Percentiles rank a stretch among this genome's conserved stretches.
phyloP scores from a whole-genome alignment of 1,139 yeast species.

The Kluyveromyces sp. region DNA sequence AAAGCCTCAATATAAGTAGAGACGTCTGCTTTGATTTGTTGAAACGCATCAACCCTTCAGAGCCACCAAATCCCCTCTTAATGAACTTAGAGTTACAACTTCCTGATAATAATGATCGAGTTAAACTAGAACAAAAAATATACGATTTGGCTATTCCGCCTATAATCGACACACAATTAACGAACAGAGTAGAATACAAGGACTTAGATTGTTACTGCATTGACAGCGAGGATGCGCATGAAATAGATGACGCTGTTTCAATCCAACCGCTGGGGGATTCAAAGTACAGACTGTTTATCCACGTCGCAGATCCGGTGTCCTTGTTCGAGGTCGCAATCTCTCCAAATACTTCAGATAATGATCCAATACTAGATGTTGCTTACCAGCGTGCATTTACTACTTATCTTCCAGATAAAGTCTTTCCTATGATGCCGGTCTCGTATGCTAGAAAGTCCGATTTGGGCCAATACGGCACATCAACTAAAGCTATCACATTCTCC shows the following conservation, averaged over 20 bases:
- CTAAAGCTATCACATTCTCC: slow-evolving; percentile 47
- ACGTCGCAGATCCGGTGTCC: slow-evolving; percentile 85
- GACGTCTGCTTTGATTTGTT: slow-evolving; percentile 23
- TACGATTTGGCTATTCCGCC: slow-evolving; percentile 40
- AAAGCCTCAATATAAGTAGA: slow-evolving; percentile 26
- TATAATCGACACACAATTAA: slow-evolving; percentile 37
- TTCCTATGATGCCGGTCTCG: slow-evolving; percentile 64
- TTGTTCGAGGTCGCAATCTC: slow-evolving; percentile 32
- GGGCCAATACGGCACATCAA: slow-evolving; percentile 40
- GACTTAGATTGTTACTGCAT: slow-evolving; percentile 69
- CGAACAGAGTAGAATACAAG: slow-evolving; percentile 38
- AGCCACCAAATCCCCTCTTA: slow-evolving; percentile 18
- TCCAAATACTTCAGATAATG: slow-evolving; percentile 35
- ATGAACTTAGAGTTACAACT: slow-evolving; percentile 17
- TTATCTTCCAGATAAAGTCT: slow-evolving; percentile 62
- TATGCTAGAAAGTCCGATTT: slow-evolving; percentile 52
- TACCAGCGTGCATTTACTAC: slow-evolving; percentile 58
- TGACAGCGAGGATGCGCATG: slow-evolving; percentile 75
- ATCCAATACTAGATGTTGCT: slow-evolving; percentile 49
- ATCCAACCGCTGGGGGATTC: slow-evolving; percentile 37
- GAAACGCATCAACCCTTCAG: slow-evolving; percentile 13
- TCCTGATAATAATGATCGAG: slow-evolving; percentile 16
- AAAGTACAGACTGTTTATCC: slow-evolving; percentile 49
- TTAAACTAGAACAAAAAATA: slow-evolving; percentile 15
- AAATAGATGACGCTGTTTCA: slow-evolving; percentile 90